Conservation (phyloP, 306 rosid genomes). For the Quercus rubra region DNA sequence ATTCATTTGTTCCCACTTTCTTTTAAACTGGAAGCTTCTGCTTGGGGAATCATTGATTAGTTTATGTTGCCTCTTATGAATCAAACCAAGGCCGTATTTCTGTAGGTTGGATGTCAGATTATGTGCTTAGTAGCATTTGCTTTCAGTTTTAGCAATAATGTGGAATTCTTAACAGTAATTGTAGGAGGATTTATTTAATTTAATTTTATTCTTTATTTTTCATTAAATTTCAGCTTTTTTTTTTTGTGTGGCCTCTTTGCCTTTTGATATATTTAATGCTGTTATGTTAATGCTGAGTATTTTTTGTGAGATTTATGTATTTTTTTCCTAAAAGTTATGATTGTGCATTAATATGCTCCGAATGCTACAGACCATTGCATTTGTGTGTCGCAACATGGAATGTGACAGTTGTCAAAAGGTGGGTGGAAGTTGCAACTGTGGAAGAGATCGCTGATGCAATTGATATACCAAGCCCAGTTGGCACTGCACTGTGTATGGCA, state of each 20-base stretch:
- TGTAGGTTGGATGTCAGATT: background rate
- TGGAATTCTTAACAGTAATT: background rate
- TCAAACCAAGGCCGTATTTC: background rate
- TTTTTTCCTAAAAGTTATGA: slow-evolving; percentile 9
- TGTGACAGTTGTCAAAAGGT: slow-evolving; percentile 87
- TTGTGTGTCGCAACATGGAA: slow-evolving; percentile 94
- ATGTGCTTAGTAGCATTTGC: background rate
- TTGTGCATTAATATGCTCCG: slow-evolving; percentile 23
- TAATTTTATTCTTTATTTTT: too few relatives aligned
- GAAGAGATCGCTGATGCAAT: slow-evolving; percentile 84
- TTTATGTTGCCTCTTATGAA: background rate
- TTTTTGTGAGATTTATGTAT: background rate
- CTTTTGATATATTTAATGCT: background rate
- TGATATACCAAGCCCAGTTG: slow-evolving; percentile 75
- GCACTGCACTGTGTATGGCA: slow-evolving; percentile 97
- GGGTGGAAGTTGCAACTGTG: slow-evolving; percentile 85
- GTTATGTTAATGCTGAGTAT: background rate
- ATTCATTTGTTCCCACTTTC: too few relatives aligned
- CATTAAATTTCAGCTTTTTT: background rate
- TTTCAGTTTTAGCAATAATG: background rate
- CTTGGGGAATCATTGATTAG: background rate
- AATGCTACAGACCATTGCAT: slow-evolving; percentile 79
- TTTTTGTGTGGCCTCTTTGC: background rate
- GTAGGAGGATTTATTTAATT: background rate
- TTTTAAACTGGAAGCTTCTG: too few relatives aligned